Evolutionary conservation across 2,329 filamentous ascomycete genomes (phyloP).

Genomic region (Mycosphaerelloides madeirae): DNA sequence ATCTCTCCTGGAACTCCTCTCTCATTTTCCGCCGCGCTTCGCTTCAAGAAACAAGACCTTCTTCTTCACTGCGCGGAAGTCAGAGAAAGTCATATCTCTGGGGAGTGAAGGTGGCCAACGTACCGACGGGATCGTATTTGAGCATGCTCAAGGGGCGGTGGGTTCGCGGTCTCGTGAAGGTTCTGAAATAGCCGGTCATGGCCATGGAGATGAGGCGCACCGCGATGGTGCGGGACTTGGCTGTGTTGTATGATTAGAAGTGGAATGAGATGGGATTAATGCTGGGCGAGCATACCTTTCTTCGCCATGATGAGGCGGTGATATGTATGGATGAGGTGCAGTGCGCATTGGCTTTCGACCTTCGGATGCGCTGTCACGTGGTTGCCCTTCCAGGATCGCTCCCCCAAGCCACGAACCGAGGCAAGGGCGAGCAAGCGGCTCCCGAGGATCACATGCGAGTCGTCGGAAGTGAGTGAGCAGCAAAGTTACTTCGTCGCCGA

Average conservation of each 20-base stretch:
- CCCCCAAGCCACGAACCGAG: too few relatives aligned
- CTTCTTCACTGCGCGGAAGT: constrained; percentile 68
- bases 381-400: background rate
- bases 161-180: constrained; percentile 74
- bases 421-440: background rate
- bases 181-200: constrained; percentile 97
- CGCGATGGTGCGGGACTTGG: constrained; percentile 84
- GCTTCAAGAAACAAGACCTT: constrained; percentile 94
- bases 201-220: constrained; percentile 98
- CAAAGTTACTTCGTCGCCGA: too few relatives aligned
- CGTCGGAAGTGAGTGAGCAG: too few relatives aligned
- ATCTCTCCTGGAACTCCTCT: background rate
- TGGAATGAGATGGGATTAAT: background rate
- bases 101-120: background rate
- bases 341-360: background rate
- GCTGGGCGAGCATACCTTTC: constrained; percentile 25
- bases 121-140: constrained; percentile 97
- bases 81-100: background rate
- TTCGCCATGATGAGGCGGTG: constrained; percentile 20
- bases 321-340: background rate
- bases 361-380: constrained; percentile 1
- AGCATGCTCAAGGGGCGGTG: constrained; percentile 89
- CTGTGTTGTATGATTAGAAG: constrained; percentile 42
- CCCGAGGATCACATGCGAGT: background rate
- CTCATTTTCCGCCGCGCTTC: constrained; percentile 62